Percentiles rank a stretch among this genome's conserved stretches.
These are phyloP conservation scores for Hordeum pubiflorum DNA, from an alignment of 202 grass and related monocot species.

Conservation along the genomic window DNA sequence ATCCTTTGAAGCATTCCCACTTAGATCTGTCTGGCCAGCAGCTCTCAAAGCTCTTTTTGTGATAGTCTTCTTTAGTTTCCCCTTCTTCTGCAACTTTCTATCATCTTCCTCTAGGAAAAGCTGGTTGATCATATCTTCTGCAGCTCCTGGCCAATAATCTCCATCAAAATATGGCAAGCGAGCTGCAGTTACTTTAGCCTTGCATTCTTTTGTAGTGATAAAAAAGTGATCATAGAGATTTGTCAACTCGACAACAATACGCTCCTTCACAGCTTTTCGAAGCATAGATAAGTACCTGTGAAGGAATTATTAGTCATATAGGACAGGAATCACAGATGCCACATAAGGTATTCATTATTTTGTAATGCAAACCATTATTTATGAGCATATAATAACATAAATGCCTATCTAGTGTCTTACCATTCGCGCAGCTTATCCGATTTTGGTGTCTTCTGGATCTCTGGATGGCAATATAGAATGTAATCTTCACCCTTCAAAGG, in stretches of 20 bases:
- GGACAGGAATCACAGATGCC: neutral
- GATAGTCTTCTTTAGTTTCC: conserved; percentile 56
- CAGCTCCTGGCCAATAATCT: conserved; percentile 93
- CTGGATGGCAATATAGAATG: conserved; percentile 95
- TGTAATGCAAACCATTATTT: neutral
- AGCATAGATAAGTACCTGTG: conserved; percentile 95
- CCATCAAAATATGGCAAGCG: conserved; percentile 94
- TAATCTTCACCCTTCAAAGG: conserved; percentile 97
- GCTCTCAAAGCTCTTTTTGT: conserved; percentile 70
- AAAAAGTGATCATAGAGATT: conserved; percentile 93
- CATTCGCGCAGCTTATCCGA: conserved; percentile 90
- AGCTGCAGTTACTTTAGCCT: conserved; percentile 63
- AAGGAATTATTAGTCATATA: conserved; percentile 24
- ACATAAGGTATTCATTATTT: conserved; percentile 9
- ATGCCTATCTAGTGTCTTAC: conserved; percentile 21
- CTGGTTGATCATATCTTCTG: conserved; percentile 89
- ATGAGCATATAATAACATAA: conserved; percentile 3
- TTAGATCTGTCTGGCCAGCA: conserved; percentile 60
- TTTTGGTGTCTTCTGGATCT: conserved; percentile 96
- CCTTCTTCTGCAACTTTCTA: conserved; percentile 56
- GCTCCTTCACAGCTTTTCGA: conserved; percentile 69
- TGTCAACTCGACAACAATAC: conserved; percentile 68
- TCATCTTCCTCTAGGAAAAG: conserved; percentile 50
- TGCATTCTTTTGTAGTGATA: conserved; percentile 45
- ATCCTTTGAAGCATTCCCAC: conserved; percentile 73